phyloP scores from a whole-genome alignment of 1,284 basidiomycete species.

The Retiboletus fuscus region DNA sequence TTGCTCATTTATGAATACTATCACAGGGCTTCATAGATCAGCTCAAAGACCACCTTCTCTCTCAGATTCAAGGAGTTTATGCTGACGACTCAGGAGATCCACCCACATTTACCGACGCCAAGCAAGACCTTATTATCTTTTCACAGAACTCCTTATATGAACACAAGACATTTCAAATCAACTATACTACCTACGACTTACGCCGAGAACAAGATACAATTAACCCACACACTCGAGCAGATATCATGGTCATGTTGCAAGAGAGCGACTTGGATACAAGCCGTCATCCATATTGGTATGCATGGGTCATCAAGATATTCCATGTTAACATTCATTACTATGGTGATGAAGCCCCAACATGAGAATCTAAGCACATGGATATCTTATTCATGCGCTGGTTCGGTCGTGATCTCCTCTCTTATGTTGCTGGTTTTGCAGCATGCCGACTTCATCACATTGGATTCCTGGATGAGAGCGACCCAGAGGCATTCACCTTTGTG shows the following conservation, averaged over 20 bases:
- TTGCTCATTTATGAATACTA: not conserved
- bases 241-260: conserved; percentile 2
- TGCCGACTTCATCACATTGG: not conserved
- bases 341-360: not conserved
- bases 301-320: not conserved
- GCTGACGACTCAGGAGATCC: not conserved
- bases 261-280: not conserved
- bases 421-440: not conserved
- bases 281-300: conserved; percentile 3
- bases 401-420: not conserved
- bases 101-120: not conserved
- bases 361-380: not conserved
- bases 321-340: not conserved
- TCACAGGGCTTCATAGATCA: not conserved
- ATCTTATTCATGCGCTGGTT: not conserved
- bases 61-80: not conserved
- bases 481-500: not conserved
- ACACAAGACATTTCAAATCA: not conserved
- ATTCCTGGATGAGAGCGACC: not conserved
- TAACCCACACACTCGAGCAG: not conserved
- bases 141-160: not conserved
- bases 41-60: not conserved
- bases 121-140: not conserved
- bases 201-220: not conserved
- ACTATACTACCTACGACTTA: conserved; percentile 1